phyloP scores from a whole-genome alignment of 1,284 basidiomycete species.

The Malassezia pachydermatis region DNA sequence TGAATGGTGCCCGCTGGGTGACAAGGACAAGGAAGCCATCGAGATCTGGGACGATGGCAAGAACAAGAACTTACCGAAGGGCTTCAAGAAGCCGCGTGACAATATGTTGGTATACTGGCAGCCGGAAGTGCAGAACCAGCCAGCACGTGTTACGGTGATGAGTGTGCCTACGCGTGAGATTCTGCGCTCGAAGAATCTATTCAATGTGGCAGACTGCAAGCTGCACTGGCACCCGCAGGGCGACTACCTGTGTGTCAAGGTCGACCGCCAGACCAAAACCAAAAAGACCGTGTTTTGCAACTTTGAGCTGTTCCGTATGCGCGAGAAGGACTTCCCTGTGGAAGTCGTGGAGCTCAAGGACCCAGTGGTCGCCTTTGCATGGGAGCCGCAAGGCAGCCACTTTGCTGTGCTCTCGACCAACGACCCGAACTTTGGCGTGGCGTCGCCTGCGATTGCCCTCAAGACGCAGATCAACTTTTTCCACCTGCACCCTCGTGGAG shows the following conservation, averaged over 20 bases:
- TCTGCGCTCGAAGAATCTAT: constrained; percentile 89
- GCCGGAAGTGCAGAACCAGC: constrained; percentile 88
- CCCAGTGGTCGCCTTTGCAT: constrained; percentile 89
- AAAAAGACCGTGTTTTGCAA: constrained; percentile 99
- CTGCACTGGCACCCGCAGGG: constrained; percentile 98
- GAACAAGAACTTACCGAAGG: constrained; percentile 22
- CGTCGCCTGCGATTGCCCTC: constrained; percentile 77
- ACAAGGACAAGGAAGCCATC: constrained; percentile 56
- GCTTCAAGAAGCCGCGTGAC: constrained; percentile 57
- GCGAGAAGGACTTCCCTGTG: constrained; percentile 96
- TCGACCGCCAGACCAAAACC: constrained; percentile 97
- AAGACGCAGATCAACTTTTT: constrained; percentile 97
- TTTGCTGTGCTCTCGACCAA: constrained; percentile 91
- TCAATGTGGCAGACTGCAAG: constrained; percentile 97
- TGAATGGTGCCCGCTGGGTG: constrained; percentile 93
- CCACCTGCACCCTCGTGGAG: constrained; percentile 88
- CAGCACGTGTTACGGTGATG: constrained; percentile 87
- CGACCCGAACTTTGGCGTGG: constrained; percentile 82
- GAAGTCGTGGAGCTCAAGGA: constrained; percentile 98
- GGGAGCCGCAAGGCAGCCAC: constrained; percentile 92
- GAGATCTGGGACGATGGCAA: constrained; percentile 22
- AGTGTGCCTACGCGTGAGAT: constrained; percentile 74
- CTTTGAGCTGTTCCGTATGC: constrained; percentile 90
- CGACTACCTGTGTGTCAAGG: constrained; percentile 97
- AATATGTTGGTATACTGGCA: constrained; percentile 97